These are phyloP conservation scores for Volvox africanus DNA, from an alignment of 139 green algal genomes.

Conservation along the genomic window DNA sequence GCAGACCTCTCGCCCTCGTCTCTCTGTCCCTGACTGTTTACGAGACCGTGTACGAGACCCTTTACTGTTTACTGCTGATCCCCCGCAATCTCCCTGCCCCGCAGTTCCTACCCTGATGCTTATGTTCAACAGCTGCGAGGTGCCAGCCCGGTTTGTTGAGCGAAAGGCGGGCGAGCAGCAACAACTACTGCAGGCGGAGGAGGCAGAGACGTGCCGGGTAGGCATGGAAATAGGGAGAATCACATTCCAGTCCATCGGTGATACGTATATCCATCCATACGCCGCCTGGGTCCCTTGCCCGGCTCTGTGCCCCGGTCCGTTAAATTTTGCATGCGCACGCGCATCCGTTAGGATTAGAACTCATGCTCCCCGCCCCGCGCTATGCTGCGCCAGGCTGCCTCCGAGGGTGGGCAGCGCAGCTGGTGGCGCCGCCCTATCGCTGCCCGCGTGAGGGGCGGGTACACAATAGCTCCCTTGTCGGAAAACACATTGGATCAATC, in stretches of 20 bases:
- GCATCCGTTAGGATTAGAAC: not conserved
- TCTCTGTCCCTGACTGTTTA: no score
- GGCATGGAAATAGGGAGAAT: no score
- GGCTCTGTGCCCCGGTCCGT: no score
- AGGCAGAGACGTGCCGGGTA: not conserved
- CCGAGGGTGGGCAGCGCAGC: constrained; percentile 18
- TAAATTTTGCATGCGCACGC: no score
- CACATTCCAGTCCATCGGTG: no score
- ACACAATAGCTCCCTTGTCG: constrained; percentile 65
- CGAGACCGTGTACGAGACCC: no score
- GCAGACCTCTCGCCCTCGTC: no score
- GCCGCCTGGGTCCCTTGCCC: no score
- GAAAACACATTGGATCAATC: constrained; percentile 47
- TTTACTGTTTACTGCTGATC: no score
- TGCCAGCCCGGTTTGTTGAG: constrained; percentile 27
- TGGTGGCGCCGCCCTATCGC: constrained; percentile 34
- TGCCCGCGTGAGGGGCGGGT: constrained; percentile 58
- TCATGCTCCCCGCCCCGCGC: not conserved
- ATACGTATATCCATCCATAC: no score
- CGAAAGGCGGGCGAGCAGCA: not conserved
- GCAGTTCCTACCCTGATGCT: constrained; percentile 39
- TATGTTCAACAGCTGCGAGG: constrained; percentile 55
- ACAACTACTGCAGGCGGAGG: no score
- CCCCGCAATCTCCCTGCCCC: not conserved
- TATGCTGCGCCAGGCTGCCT: not conserved